These are phyloP conservation scores for Hypocreales sp. DNA, from an alignment of 2,329 filamentous ascomycete species.

Conservation along the genomic window DNA sequence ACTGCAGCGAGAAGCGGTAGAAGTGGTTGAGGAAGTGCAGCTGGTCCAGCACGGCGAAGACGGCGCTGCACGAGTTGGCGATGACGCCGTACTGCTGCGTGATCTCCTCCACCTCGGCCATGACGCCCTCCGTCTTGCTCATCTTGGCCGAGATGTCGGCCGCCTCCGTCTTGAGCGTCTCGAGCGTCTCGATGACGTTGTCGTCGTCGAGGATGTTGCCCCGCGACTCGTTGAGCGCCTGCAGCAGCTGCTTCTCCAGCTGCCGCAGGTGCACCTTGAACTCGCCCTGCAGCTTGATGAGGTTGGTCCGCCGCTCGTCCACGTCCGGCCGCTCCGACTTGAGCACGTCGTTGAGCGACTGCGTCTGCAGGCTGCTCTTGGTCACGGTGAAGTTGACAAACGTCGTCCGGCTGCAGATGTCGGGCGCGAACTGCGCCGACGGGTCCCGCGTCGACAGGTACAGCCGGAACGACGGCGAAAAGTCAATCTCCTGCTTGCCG, in stretches of 20 bases:
- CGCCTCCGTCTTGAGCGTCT: constrained; percentile 95
- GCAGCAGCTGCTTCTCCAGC: constrained; percentile 82
- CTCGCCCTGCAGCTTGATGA: constrained; percentile 97
- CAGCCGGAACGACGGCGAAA: constrained; percentile 89
- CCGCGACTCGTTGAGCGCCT: constrained; percentile 91
- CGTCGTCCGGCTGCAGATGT: constrained; percentile 94
- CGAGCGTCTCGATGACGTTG: constrained; percentile 92
- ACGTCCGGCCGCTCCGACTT: constrained; percentile 97
- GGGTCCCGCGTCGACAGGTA: constrained; percentile 93
- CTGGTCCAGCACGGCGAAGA: constrained; percentile 93
- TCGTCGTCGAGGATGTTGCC: constrained; percentile 98
- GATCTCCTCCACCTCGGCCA: constrained; percentile 94
- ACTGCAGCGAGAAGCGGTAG: constrained; percentile 97
- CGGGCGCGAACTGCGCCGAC: constrained; percentile 86
- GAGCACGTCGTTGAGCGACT: constrained; percentile 92
- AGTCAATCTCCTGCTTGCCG: constrained; percentile 97
- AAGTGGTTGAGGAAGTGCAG: constrained; percentile 98
- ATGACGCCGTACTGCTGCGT: constrained; percentile 90
- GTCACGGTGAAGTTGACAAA: constrained; percentile 99
- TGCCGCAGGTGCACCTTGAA: constrained; percentile 97
- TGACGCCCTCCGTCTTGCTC: constrained; percentile 89
- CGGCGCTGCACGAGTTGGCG: constrained; percentile 87
- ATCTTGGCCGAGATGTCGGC: constrained; percentile 95
- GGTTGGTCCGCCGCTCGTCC: constrained; percentile 86
- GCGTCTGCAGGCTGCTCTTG: constrained; percentile 94